Evolutionary conservation across 2,329 filamentous ascomycete genomes (phyloP).

Genomic region (Aspergillus sojae): DNA sequence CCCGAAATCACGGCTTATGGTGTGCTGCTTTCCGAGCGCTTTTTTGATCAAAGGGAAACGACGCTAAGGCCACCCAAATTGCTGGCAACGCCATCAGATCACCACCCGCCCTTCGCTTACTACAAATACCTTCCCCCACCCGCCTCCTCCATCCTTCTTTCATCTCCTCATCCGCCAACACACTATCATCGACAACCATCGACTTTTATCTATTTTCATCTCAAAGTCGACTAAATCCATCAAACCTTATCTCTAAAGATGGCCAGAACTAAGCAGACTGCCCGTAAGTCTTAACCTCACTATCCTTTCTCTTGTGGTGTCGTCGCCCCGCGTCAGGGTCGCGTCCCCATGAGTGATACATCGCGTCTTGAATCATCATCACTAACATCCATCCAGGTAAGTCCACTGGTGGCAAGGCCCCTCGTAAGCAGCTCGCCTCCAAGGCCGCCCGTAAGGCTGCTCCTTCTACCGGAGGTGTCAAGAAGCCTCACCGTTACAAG

Average conservation of each 20-base stretch:
- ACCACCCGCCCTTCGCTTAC: conserved; percentile 35
- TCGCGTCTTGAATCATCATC: conserved; percentile 26
- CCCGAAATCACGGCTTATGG: conserved; percentile 36
- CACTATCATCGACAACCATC: conserved; percentile 24
- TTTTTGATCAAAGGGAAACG: conserved; percentile 33
- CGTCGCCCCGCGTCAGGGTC: conserved; percentile 19
- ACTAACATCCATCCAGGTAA: conserved; percentile 59
- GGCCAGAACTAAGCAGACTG: conserved; percentile 58
- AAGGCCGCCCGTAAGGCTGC: conserved; percentile 99
- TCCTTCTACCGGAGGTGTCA: conserved; percentile 94
- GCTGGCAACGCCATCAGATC: conserved; percentile 36
- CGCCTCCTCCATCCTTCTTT: conserved; percentile 40
- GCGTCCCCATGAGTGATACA: conserved; percentile 15
- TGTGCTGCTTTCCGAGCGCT: conserved; percentile 36
- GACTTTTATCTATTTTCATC: conserved; percentile 34
- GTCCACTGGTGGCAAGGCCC: conserved; percentile 72
- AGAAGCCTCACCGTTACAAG: conserved; percentile 92
- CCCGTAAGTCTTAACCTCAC: conserved; percentile 47
- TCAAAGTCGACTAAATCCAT: conserved; percentile 30
- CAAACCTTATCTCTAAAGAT: conserved; percentile 40
- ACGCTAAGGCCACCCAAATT: conserved; percentile 31
- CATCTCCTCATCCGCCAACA: conserved; percentile 30
- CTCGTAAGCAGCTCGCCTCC: conserved; percentile 95
- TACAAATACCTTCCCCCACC: conserved; percentile 49
- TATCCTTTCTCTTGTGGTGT: conserved; percentile 22